These are phyloP conservation scores for Calocera viscosa DNA, from an alignment of 768 basidiomycete species.

Conservation along the genomic window DNA sequence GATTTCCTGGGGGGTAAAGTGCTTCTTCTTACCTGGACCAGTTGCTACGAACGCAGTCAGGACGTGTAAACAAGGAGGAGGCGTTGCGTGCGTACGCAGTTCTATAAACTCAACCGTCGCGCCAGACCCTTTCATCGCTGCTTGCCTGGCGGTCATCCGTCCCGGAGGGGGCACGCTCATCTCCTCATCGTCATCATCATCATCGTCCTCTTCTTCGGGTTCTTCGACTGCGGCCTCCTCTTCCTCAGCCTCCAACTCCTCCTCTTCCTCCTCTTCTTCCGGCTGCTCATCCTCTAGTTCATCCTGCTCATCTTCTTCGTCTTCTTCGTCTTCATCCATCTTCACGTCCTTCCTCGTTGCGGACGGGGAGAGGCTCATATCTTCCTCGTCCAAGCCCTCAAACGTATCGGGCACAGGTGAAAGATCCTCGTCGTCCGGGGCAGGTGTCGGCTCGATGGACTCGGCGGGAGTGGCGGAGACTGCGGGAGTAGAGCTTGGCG, in stretches of 20 bases:
- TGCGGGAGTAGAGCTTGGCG: conserved; percentile 7
- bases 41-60: not conserved
- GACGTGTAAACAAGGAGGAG: not conserved
- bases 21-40: conserved; percentile 40
- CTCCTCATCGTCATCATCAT: conserved; percentile 1
- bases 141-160: not conserved
- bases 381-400: not conserved
- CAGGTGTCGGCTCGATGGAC: not conserved
- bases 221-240: not conserved
- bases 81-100: not conserved
- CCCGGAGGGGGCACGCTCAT: conserved; percentile 1
- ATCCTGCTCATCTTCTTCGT: not conserved
- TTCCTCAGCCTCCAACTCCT: not conserved
- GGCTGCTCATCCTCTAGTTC: not conserved
- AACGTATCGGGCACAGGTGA: not conserved
- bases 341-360: not conserved
- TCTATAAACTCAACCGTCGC: conserved; percentile 3
- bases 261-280: not conserved
- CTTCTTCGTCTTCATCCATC: not conserved
- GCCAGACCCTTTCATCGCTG: not conserved
- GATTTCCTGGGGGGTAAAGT: conserved; percentile 57
- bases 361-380: not conserved
- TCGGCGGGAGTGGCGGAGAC: not conserved
- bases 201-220: not conserved
- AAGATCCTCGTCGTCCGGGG: not conserved